Base-by-base conservation (phyloP, 2,329 filamentous ascomycete genomes). In the Curvularia hawaiiensis region DNA sequence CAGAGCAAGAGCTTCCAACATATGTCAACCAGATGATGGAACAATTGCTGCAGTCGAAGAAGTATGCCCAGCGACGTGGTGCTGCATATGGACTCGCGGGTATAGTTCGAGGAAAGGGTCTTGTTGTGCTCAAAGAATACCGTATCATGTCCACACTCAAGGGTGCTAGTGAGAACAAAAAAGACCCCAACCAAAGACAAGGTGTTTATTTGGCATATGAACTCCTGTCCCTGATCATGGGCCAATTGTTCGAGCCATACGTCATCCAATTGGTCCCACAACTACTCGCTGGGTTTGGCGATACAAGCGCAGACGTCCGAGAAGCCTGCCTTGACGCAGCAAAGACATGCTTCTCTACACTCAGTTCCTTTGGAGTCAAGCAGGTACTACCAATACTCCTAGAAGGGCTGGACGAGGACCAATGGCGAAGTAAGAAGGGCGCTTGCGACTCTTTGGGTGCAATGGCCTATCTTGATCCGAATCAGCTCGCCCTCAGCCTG, bases 351-450 rank as follows among this genome's bases (percentile, higher is more conserved):
- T 99, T 99, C 77, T 89, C 91, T 5, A 93, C 88, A 66, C 80
- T 99, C 54, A 98, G 92, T 78, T 98, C 95, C 0, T 99, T 91
- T 68, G 95, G 95, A 75, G 96, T 99, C 58, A 96, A 97, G 79
- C 85, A 95, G 72, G 93, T 99, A 62, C 82, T 99, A 63, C 95
- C 95, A 3, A 97, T 91, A 12, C 84, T 99, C 8, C 84, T 99
- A 2, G 88, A 95, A 63, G 95, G 96, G 56, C 85, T 99, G 10
- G 93, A 98, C 63, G 95, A 99, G 63, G 87, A 91, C 52, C 94
- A 98, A 76, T 99, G 95, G 95, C 90, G 95, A 71, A 98, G 92
- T 79, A 98, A 99, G 79, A 97, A 96, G 80, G 95, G 96, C 67
- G 95, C 95, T 52, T 99, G 95, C 73, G 95, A 99, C 74, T 88